A percentile compares a stretch with the other conserved stretches of the same genome.
Evolutionary conservation across 495 filamentous ascomycete species (phyloP).

Genomic region (Penicillium simplicissimum): DNA sequence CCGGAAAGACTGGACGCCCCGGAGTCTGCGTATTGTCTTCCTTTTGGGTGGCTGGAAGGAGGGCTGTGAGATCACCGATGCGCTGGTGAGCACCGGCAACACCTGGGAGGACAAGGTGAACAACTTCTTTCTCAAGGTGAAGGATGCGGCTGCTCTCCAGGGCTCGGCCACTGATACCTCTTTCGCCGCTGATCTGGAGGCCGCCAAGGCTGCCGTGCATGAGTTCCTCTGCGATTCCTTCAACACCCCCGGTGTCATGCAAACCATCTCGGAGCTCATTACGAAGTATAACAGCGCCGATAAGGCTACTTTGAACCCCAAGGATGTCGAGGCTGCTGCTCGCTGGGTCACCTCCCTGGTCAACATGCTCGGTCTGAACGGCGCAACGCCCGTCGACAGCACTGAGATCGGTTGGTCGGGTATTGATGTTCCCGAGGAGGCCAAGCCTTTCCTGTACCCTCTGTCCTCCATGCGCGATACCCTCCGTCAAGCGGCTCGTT

Average conservation of each 20-base stretch:
- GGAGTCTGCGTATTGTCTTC: constrained; percentile 83
- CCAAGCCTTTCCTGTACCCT: constrained; percentile 64
- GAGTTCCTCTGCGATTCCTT: constrained; percentile 82
- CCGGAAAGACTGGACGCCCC: constrained; percentile 73
- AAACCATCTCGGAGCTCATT: constrained; percentile 71
- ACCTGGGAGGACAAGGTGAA: constrained; percentile 81
- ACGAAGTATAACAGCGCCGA: constrained; percentile 67
- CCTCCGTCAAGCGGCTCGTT: constrained; percentile 58
- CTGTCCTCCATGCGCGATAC: constrained; percentile 68
- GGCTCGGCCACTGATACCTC: constrained; percentile 32
- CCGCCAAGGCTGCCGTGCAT: constrained; percentile 64
- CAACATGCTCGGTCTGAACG: constrained; percentile 82
- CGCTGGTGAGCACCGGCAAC: constrained; percentile 68
- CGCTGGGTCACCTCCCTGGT: constrained; percentile 83
- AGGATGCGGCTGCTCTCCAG: constrained; percentile 45
- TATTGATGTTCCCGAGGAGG: constrained; percentile 59
- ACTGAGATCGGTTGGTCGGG: constrained; percentile 81
- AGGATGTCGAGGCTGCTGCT: constrained; percentile 60
- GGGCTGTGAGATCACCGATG: constrained; percentile 85
- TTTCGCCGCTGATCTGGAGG: constrained; percentile 52
- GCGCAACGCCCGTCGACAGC: constrained; percentile 52
- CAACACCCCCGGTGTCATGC: constrained; percentile 79
- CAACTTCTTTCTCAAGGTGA: constrained; percentile 87
- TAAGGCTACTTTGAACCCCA: constrained; percentile 56
- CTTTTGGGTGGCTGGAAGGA: constrained; percentile 87